phyloP scores from a whole-genome alignment of 1,284 basidiomycete genomes.

The Golubevia pallescens region DNA sequence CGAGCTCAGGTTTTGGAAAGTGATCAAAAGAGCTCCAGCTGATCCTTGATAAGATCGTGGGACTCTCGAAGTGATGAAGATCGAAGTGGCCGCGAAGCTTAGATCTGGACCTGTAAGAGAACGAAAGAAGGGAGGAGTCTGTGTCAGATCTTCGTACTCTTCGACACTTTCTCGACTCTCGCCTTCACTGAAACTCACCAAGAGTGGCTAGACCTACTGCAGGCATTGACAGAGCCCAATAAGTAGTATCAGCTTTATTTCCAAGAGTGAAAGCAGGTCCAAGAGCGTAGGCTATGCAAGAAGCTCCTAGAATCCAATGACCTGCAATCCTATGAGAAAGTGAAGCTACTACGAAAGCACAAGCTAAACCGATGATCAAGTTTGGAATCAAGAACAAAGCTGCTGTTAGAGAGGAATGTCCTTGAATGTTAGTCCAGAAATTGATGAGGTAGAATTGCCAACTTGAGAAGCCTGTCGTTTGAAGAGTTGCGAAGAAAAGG shows the following conservation, averaged over 20 bases:
- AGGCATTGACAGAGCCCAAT: constrained; percentile 25
- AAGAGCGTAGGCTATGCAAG: constrained; percentile 16
- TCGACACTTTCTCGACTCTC: too few relatives aligned
- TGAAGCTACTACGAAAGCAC: constrained; percentile 15
- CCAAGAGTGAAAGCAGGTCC: constrained; percentile 26
- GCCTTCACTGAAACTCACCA: too few relatives aligned
- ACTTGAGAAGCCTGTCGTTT: constrained; percentile 7
- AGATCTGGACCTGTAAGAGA: constrained; percentile 8
- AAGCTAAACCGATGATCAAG: constrained; percentile 20
- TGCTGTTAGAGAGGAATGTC: constrained; percentile 16
- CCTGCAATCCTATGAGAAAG: constrained; percentile 18
- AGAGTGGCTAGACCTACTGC: constrained; percentile 21
- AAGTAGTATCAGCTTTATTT: constrained; percentile 18
- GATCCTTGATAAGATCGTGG: constrained; percentile 22
- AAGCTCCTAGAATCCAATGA: constrained; percentile 15
- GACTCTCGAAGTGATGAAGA: constrained; percentile 22
- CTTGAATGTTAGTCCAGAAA: constrained; percentile 21
- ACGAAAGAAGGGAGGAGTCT: not conserved
- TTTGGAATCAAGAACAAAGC: constrained; percentile 25
- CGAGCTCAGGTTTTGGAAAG: constrained; percentile 24
- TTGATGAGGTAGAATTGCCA: constrained; percentile 27
- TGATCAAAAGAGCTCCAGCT: constrained; percentile 21
- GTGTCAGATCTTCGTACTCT: not conserved
- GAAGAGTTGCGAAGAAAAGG: too few relatives aligned
- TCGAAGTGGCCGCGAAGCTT: constrained; percentile 23